Evolutionary conservation across 2,329 filamentous ascomycete genomes (phyloP).

Genomic region (Purpureocillium lavendulum): DNA sequence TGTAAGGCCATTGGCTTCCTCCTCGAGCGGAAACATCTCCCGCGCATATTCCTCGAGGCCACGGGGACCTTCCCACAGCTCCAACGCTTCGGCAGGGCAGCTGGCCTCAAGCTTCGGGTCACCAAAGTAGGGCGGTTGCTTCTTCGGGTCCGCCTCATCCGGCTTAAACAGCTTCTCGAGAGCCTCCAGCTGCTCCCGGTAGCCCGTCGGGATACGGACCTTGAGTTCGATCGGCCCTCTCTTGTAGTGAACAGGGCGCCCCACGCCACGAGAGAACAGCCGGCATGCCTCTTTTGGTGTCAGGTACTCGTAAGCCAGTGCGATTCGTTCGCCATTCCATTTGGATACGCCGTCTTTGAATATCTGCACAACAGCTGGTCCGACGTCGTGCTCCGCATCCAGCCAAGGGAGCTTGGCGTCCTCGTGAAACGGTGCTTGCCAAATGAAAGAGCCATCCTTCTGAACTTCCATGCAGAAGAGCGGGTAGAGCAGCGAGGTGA

Average conservation of each 20-base stretch:
- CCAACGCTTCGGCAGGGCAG: constrained; percentile 67
- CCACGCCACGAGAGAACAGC: constrained; percentile 70
- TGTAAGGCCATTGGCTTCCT: constrained; percentile 83
- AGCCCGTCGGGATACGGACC: constrained; percentile 79
- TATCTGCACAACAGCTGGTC: constrained; percentile 82
- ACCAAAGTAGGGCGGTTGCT: constrained; percentile 58
- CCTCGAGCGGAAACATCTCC: constrained; percentile 90
- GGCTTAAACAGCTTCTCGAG: constrained; percentile 51
- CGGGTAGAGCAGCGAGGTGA: constrained; percentile 85
- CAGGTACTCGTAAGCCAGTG: constrained; percentile 83
- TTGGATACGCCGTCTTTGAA: constrained; percentile 87
- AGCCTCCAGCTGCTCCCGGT: constrained; percentile 76
- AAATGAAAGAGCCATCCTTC: constrained; percentile 76
- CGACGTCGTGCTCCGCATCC: constrained; percentile 92
- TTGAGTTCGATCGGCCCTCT: constrained; percentile 73
- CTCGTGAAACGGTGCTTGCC: constrained; percentile 90
- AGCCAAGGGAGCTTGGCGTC: constrained; percentile 88
- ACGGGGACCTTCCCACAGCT: constrained; percentile 85
- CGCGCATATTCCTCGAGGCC: constrained; percentile 90
- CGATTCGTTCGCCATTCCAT: constrained; percentile 74
- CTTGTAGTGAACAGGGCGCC: constrained; percentile 69
- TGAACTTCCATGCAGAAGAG: constrained; percentile 92
- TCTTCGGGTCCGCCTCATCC: constrained; percentile 40
- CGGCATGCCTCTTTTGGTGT: constrained; percentile 75
- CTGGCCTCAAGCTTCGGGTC: constrained; percentile 46